Evolutionary conservation across 805 yeast species (phyloP), one percentile per base, ranked within the genome.

Genomic region (Myxozyma udenii): DNA sequence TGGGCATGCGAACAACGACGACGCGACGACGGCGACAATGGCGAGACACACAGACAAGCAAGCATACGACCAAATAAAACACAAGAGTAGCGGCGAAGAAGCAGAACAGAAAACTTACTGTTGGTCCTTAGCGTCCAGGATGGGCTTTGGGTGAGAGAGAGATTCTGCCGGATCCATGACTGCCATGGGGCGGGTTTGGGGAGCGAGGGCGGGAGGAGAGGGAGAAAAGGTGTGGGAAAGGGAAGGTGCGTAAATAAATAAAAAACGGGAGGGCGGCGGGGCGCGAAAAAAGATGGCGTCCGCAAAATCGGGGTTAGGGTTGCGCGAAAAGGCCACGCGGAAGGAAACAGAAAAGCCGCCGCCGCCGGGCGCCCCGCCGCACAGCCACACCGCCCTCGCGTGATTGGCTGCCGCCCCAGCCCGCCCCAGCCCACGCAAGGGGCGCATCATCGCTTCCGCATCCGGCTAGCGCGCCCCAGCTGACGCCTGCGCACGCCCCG

Each of bases 401-500:
- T 36, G 37, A 44, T 41, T 37, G 42, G 42, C 35, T 24, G 42
- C 48, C n/a, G n/a, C n/a, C n/a, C n/a, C n/a, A n/a, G n/a, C 33
- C 9, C 33, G 33, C 33, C 12, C 33, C 12, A 9, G 33, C 9
- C 33, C 12, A 28, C 33, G 33, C 33, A 28, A 28, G 33, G 33
- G 14, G 33, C 33, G 14, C 9, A 28, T 9, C 33, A n/a, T 16
- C 39, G 6, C 7, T 11, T 16, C 12, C 21, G 21, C 39, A 35
- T 18, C 39, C 39, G 39, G 39, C 39, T 35, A 35, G 16, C 39
- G 16, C 43, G 85, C 12, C 33, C 33, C 33, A 9, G 33, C 12
- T 28, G 12, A 28, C 33, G 33, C 14, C 12, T 28, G 33, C 23
- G 25, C 32, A 12, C 18, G 5, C 38, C 9, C 18, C 38, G 38